Base-by-base conservation (phyloP, 148 eudicot genomes). In the Rhododendron molle region DNA sequence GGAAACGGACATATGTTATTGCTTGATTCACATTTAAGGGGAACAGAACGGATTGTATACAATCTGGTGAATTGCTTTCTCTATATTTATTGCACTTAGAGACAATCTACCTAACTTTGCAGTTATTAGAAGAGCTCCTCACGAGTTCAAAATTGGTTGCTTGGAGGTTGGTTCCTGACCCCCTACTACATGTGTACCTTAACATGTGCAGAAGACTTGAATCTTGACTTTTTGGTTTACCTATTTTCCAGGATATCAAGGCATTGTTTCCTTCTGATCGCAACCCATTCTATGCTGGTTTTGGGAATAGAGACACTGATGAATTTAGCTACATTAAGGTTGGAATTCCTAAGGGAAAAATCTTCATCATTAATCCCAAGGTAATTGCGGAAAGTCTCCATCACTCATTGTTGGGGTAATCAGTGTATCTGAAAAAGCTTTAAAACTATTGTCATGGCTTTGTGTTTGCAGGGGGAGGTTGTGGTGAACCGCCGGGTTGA, bases 41-140 rank as follows among this genome's bases (percentile, higher is more conserved):
- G 7, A 49, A 15, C 28, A 23, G 47, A 43, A 21, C 11, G 32
- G 81, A 21, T 65, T 49, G 30, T 9, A 7, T 38, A 38, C 79
- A 76, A 76, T 40, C 49, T 3, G 18, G 11, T 76, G n/a, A 40
- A 15, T 16, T 40, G 49, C 21, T 10, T 82, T 43, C 20, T 38
- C n/a, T 58, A 69, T 18, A 40, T 76, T 81, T 69, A 72, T 15
- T 81, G 76, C 56, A 28, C 81, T 38, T 5, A 30, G 40, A 60
- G 36, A 72, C 54, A 72, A 9, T 81, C 52, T 58, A 44, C 20
- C 7, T 11, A 34, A 58, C 85, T 85, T 80, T 87, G 90, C 96
- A 97, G 99, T 97, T 46, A 96, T 97, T 78, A 92, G 98, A 93
- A 93, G 99, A 90, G 98, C 99, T 86, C 99, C 99, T 65, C 99